Evolutionary conservation across 2,329 filamentous ascomycete species (phyloP), one percentile per base, ranked within the genome.

Genomic region (Arthroderma uncinatum): DNA sequence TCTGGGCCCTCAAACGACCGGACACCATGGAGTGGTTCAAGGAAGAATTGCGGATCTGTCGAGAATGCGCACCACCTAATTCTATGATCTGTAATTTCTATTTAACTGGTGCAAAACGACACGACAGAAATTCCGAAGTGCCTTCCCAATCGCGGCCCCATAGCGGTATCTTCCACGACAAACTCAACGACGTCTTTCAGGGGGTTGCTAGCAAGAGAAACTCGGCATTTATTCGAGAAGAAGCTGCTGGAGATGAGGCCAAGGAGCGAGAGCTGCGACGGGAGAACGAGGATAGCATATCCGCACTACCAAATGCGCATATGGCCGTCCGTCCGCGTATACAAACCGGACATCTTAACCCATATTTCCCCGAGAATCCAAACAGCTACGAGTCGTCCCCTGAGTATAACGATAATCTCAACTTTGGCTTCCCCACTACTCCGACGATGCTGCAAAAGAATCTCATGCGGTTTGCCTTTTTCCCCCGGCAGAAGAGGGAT

Each of bases 1-100:
- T 97, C n/a, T 97, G 92, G 92, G 84, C 91, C 4, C 77, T 96
- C 63, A 95, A 93, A 72, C 83, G 87, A 57, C 83, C 93, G 12
- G 92, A 96, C 70, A 89, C 89, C 0, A 89, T 97, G 84, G 89
- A 96, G 68, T 97, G 92, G 92, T 97, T 96, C 78, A 87, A 89
- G 62, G 91, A 96, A 72, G 92, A 96, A 70, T 78, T 96, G 58
- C 82, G 90, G 52, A 95, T 96, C 65, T 95, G 92, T 73, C 82
- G 89, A 64, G 89, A 96, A 71, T 86, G 84, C 53, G 91, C 92
- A 8, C 92, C 92, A 1, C 87, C 88, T 0, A 89, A 93, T 67
- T 86, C 87, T 30, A 87, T 96, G 7, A 88, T 87, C 23, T 96
- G 91, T 76, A 91, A 95, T 69, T 96, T 96, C 76, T 96, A 89